Conservation (phyloP, 2,329 filamentous ascomycete genomes). For the Ceratocystis colombiana region DNA sequence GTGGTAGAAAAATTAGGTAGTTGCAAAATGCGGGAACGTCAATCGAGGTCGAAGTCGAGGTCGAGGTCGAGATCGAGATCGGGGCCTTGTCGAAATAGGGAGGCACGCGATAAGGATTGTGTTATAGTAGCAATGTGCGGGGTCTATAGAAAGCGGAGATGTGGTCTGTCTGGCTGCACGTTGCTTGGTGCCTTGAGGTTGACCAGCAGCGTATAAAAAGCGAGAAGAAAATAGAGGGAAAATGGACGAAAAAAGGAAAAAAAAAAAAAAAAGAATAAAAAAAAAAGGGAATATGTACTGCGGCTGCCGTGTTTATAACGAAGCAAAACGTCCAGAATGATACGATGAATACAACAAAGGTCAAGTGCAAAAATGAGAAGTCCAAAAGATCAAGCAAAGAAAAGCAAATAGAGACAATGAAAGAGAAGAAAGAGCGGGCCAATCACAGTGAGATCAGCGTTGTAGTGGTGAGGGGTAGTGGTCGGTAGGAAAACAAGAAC, state of each 20-base stretch:
- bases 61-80: too few relatives aligned
- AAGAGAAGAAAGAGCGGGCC: not conserved
- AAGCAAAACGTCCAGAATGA: constrained; percentile 12
- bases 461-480: not conserved
- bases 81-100: not conserved
- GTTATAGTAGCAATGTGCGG: constrained; percentile 9
- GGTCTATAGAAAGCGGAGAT: constrained; percentile 13
- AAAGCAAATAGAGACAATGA: not conserved
- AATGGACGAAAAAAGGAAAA: too few relatives aligned
- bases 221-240: too few relatives aligned
- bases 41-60: too few relatives aligned
- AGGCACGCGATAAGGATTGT: constrained; percentile 7
- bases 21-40: not conserved
- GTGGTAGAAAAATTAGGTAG: not conserved
- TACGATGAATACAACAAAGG: constrained; percentile 4
- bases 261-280: not conserved
- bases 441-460: not conserved
- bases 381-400: not conserved
- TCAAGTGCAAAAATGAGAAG: not conserved
- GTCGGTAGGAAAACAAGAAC: not conserved
- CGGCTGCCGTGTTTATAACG: not conserved
- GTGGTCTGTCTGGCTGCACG: constrained; percentile 5
- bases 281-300: not conserved
- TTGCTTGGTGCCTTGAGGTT: not conserved
- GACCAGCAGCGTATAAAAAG: too few relatives aligned